phyloP scores from a whole-genome alignment of 306 rosid species.

The Citrullus mucosospermus region DNA sequence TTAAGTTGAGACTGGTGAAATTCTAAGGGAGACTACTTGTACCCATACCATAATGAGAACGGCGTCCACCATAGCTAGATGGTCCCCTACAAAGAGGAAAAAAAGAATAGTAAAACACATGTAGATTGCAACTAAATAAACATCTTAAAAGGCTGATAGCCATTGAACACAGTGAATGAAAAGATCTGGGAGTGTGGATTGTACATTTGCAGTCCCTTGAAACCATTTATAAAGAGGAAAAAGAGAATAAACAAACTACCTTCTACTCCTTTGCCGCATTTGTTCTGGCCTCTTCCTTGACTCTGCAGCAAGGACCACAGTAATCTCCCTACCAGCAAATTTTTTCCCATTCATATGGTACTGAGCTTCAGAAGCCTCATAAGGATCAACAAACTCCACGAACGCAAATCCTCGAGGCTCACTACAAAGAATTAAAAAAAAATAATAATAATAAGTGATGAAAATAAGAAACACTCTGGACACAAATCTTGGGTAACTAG shows the following conservation, averaged over 20 bases:
- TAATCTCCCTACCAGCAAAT: slow-evolving; percentile 96
- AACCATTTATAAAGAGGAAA: slow-evolving; percentile 1
- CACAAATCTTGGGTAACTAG: slow-evolving; percentile 18
- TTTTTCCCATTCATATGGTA: slow-evolving; percentile 90
- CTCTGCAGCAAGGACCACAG: slow-evolving; percentile 90
- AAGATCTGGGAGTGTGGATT: neutral
- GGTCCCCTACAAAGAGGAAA: slow-evolving; percentile 46
- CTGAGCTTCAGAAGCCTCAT: slow-evolving; percentile 95
- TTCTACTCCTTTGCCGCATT: slow-evolving; percentile 73
- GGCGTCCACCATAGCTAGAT: slow-evolving; percentile 44
- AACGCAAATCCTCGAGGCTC: slow-evolving; percentile 99
- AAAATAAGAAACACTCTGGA: slow-evolving; percentile 13
- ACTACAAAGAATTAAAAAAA: slow-evolving; percentile 34
- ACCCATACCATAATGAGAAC: slow-evolving; percentile 71
- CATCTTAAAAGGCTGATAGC: neutral
- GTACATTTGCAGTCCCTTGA: neutral
- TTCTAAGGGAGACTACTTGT: neutral
- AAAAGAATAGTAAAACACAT: neutral
- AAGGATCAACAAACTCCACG: slow-evolving; percentile 86
- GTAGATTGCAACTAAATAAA: neutral
- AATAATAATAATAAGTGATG: slow-evolving; percentile 10
- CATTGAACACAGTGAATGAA: neutral
- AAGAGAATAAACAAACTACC: slow-evolving; percentile 29
- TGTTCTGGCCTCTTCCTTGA: slow-evolving; percentile 95
- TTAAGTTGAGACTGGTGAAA: neutral